A percentile compares a stretch with the other conserved stretches of the same genome.
These are phyloP conservation scores for Penicillium angulare DNA, from an alignment of 495 filamentous ascomycete species.

Conservation along the genomic window DNA sequence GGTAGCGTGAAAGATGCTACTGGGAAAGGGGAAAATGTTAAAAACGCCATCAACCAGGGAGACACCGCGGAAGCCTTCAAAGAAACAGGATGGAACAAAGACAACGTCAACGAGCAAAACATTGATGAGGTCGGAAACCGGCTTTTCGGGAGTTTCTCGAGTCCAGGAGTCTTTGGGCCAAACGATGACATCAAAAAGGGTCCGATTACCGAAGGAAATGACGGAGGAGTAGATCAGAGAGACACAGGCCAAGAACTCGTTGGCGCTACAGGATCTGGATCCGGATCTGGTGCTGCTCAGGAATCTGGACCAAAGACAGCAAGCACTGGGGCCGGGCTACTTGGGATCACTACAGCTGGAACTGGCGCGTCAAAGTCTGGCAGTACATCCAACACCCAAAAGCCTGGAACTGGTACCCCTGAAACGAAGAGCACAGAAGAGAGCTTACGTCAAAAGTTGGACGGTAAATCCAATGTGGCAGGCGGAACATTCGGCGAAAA, in stretches of 20 bases:
- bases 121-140: slow-evolving; percentile 6
- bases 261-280: slow-evolving; percentile 1
- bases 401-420: background rate
- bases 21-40: slow-evolving; percentile 11
- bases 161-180: background rate
- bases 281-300: background rate
- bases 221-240: slow-evolving; percentile 2
- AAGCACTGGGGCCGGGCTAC: background rate
- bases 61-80: slow-evolving; percentile 2
- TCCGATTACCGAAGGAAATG: slow-evolving; percentile 13
- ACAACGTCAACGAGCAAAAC: slow-evolving; percentile 7
- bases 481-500: background rate
- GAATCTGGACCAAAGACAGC: background rate
- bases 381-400: background rate
- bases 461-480: background rate
- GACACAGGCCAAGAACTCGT: slow-evolving; percentile 4
- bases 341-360: background rate
- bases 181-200: slow-evolving; percentile 28
- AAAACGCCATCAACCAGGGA: slow-evolving; percentile 1
- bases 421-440: background rate
- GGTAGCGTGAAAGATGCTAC: slow-evolving; percentile 8
- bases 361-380: background rate
- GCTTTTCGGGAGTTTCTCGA: slow-evolving; percentile 10
- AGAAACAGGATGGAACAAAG: slow-evolving; percentile 3
- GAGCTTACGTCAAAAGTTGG: background rate